Evolutionary conservation across 1,284 basidiomycete species (phyloP), one percentile per base, ranked within the genome.

Genomic region (Omphalotus olearius): DNA sequence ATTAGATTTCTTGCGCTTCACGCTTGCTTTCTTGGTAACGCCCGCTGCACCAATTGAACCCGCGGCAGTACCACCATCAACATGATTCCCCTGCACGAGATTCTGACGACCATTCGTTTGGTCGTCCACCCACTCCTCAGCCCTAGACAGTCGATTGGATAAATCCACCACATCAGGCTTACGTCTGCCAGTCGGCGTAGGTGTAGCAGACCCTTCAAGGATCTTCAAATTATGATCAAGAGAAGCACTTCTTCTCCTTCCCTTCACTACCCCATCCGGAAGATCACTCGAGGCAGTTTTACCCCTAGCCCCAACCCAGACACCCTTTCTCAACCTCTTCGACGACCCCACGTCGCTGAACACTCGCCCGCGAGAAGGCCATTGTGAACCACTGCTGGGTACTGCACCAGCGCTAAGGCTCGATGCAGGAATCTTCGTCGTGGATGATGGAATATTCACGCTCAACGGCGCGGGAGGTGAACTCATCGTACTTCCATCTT

Each of bases 101-200:
- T 53, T 30, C 25, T 35, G 17, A 16, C 54, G 36, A 13, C 47
- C 20, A n/a, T 50, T 48, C 3, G 48, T 53, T 48, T 60, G 58
- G 18, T 54, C 59, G 17, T 56, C 62, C 28, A 60, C 53, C 61
- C 61, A 62, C 50, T 62, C 58, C 51, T 60, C 59, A 23, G 62
- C 59, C 42, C 55, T 59, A 16, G 53, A 52, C 13, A 47, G 39
- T 16, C 36, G 7, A 33, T 33, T 33, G 13, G 30, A 33, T 7
- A 33, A 33, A 13, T 33, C 30, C 3, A 33, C 30, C 9, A 33
- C 30, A 33, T 33, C 7, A 13, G 30, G 7, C 30, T 13, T 33
- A 7, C 30, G 7, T 13, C 30, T 33, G 13, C 13, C 9, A 3
- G 30, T 33, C 30, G 30, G 30, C 13, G 30, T 33, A 9, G 30